These are phyloP conservation scores for Dactylellina haptotyla DNA, from an alignment of 2,329 filamentous ascomycete species.

Conservation along the genomic window DNA sequence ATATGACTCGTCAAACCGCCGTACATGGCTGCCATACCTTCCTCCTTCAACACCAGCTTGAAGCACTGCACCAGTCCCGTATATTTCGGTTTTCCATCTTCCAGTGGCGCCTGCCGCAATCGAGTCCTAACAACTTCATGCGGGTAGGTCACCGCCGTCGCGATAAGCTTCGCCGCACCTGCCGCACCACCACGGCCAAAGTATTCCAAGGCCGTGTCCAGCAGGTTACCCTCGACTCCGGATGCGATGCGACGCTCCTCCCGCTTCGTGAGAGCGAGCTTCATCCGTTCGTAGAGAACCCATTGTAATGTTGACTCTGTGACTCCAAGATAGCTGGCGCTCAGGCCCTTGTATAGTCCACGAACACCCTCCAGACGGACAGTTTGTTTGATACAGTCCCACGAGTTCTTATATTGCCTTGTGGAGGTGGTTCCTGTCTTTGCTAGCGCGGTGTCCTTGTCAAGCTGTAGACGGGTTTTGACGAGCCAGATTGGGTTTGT, in stretches of 20 bases:
- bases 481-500: constrained; percentile 98
- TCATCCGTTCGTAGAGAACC: constrained; percentile 94
- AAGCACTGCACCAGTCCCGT: constrained; percentile 90
- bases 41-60: constrained; percentile 84
- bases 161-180: constrained; percentile 84
- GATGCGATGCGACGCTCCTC: constrained; percentile 69
- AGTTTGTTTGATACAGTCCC: constrained; percentile 86
- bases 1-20: constrained; percentile 92
- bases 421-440: constrained; percentile 67
- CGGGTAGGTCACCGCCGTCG: constrained; percentile 86
- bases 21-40: constrained; percentile 85
- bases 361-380: constrained; percentile 80
- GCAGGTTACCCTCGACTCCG: constrained; percentile 73
- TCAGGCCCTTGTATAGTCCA: constrained; percentile 89
- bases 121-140: constrained; percentile 86
- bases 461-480: constrained; percentile 90
- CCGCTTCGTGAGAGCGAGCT: constrained; percentile 74
- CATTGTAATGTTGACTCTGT: constrained; percentile 91
- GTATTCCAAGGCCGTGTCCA: constrained; percentile 81
- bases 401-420: constrained; percentile 84
- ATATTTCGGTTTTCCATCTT: constrained; percentile 79
- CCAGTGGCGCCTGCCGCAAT: constrained; percentile 82
- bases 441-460: constrained; percentile 77
- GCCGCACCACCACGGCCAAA: constrained; percentile 81
- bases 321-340: constrained; percentile 89